Conservation (phyloP, 2,329 filamentous ascomycete species). For the Talaromyces islandicus region DNA sequence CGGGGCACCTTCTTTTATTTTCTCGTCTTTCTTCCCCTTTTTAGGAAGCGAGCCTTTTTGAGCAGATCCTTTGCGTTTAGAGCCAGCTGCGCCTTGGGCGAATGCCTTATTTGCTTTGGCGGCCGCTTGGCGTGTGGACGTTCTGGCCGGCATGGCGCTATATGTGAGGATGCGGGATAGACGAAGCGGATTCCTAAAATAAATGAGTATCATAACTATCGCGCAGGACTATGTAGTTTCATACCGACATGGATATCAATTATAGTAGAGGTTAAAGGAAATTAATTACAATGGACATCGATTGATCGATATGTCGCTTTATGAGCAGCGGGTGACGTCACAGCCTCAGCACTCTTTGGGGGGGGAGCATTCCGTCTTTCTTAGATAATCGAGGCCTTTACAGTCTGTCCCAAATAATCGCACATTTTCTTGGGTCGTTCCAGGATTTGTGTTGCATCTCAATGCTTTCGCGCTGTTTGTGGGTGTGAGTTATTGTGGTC, state of each 20-base stretch:
- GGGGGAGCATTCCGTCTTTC: background rate
- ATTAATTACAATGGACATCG: background rate
- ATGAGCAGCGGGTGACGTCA: background rate
- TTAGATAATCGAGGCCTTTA: background rate
- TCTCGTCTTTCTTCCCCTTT: constrained; percentile 30
- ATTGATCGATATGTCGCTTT: background rate
- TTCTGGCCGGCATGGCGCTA: constrained; percentile 20
- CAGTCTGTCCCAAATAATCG: background rate
- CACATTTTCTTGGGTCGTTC: background rate
- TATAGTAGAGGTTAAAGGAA: background rate
- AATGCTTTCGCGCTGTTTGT: background rate
- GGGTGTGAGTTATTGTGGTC: background rate
- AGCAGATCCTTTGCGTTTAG: constrained; percentile 34
- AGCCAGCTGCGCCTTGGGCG: constrained; percentile 25
- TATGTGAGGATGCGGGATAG: constrained; percentile 1
- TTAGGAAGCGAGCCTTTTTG: constrained; percentile 27
- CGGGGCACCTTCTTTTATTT: background rate
- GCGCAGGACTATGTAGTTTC: background rate
- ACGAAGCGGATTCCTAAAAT: background rate
- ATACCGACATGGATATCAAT: background rate
- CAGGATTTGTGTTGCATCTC: background rate
- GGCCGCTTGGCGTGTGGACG: constrained; percentile 38
- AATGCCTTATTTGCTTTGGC: constrained; percentile 39
- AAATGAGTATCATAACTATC: constrained; percentile 6
- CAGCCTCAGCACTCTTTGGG: background rate